Evolutionary conservation across 306 rosid genomes (phyloP).

Genomic region (Rosa persica): DNA sequence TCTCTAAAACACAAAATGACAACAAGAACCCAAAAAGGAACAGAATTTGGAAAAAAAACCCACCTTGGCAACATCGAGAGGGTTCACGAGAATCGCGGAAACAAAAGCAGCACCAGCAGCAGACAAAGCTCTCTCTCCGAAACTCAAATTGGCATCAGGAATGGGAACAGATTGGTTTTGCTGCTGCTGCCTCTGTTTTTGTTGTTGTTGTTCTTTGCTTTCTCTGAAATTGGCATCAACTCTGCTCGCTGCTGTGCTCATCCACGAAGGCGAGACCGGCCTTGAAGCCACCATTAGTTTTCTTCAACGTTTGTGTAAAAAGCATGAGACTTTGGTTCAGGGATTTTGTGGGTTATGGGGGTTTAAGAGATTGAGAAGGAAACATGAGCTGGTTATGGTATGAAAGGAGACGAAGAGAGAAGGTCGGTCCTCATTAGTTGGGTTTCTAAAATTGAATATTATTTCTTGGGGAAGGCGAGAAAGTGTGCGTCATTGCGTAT

Average conservation of each 20-base stretch:
- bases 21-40: background rate
- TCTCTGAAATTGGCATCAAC: conserved; percentile 40
- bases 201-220: conserved; percentile 18
- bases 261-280: conserved; percentile 46
- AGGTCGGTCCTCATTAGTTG: no score
- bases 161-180: conserved; percentile 8
- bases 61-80: conserved; percentile 95
- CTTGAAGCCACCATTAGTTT: conserved; percentile 42
- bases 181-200: background rate
- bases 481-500: background rate
- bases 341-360: background rate
- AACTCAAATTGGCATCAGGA: conserved; percentile 48
- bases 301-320: background rate
- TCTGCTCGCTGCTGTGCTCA: conserved; percentile 35
- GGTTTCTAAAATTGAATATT: background rate
- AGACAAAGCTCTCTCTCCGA: conserved; percentile 63
- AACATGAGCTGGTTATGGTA: background rate
- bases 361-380: background rate
- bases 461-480: background rate
- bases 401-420: background rate
- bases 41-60: background rate
- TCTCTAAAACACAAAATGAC: background rate
- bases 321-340: background rate
- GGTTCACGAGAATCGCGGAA: conserved; percentile 82
- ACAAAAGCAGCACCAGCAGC: conserved; percentile 83